Evolutionary conservation across 306 rosid genomes (phyloP).

Genomic region (Styphnolobium japonicum): DNA sequence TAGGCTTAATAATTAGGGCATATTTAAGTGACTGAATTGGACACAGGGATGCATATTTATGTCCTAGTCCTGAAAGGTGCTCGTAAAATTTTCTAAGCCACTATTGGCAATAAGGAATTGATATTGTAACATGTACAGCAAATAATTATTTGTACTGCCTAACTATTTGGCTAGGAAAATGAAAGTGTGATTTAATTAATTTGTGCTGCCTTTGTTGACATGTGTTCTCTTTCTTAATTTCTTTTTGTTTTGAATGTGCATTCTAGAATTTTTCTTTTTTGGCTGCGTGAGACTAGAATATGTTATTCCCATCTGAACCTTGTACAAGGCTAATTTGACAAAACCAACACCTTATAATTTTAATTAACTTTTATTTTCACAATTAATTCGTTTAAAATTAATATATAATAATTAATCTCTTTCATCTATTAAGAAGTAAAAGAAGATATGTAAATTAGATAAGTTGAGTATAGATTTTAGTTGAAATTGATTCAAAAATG

Average conservation of each 20-base stretch:
- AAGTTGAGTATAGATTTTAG: not conserved
- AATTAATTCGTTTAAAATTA: not conserved
- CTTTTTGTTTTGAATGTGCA: not conserved
- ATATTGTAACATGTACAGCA: not conserved
- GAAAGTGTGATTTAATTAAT: not conserved
- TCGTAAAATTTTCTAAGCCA: not conserved
- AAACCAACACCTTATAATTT: not conserved
- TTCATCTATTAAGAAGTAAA: too few species aligned
- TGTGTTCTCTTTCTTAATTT: not conserved
- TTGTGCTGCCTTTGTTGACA: not conserved
- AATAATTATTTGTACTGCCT: not conserved
- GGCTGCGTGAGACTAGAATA: not conserved
- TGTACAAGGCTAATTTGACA: not conserved
- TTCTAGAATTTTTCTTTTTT: not conserved
- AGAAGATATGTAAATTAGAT: too few species aligned
- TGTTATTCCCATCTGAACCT: not conserved
- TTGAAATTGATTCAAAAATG: not conserved
- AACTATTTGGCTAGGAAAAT: constrained; percentile 1
- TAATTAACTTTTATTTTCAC: too few species aligned
- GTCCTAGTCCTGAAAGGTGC: not conserved
- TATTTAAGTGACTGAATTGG: not conserved
- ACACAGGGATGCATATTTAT: not conserved
- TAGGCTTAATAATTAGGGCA: not conserved
- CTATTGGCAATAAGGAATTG: not conserved
- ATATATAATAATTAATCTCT: too few species aligned